phyloP scores from a whole-genome alignment of 345 rosid species.

The Raphanus raphanistrum region DNA sequence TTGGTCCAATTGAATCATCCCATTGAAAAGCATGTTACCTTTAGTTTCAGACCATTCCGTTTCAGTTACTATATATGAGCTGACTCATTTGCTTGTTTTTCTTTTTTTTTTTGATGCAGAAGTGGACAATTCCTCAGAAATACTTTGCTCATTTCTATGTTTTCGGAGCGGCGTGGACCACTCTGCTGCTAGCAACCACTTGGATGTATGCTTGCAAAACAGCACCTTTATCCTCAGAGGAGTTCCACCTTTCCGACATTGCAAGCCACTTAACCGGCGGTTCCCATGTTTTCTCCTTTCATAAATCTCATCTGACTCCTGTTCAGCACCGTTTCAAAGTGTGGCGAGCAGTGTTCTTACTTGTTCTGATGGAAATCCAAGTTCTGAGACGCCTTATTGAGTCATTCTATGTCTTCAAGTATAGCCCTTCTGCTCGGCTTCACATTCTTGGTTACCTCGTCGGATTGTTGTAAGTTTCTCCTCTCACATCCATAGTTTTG shows the following conservation, averaged over 20 bases:
- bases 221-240: slow-evolving; percentile 40
- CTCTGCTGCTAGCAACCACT: slow-evolving; percentile 53
- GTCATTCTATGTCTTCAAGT: slow-evolving; percentile 54
- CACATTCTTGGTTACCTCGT: slow-evolving; percentile 63
- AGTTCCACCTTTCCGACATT: slow-evolving; percentile 26
- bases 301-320: slow-evolving; percentile 43
- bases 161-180: slow-evolving; percentile 65
- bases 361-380: slow-evolving; percentile 68
- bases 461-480: slow-evolving; percentile 64
- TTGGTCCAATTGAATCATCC: background rate
- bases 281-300: slow-evolving; percentile 49
- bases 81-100: background rate
- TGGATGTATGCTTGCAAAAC: slow-evolving; percentile 57
- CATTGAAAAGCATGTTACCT: background rate
- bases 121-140: slow-evolving; percentile 66
- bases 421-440: slow-evolving; percentile 70
- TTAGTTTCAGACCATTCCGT: background rate
- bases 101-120: slow-evolving; percentile 43
- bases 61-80: background rate
- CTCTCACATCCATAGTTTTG: background rate
- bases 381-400: slow-evolving; percentile 68
- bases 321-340: slow-evolving; percentile 42
- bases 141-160: slow-evolving; percentile 70
- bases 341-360: slow-evolving; percentile 68
- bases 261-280: slow-evolving; percentile 42